These are phyloP conservation scores for Scytalidium sp. DNA, from an alignment of 2,329 filamentous ascomycete species.

Conservation along the genomic window DNA sequence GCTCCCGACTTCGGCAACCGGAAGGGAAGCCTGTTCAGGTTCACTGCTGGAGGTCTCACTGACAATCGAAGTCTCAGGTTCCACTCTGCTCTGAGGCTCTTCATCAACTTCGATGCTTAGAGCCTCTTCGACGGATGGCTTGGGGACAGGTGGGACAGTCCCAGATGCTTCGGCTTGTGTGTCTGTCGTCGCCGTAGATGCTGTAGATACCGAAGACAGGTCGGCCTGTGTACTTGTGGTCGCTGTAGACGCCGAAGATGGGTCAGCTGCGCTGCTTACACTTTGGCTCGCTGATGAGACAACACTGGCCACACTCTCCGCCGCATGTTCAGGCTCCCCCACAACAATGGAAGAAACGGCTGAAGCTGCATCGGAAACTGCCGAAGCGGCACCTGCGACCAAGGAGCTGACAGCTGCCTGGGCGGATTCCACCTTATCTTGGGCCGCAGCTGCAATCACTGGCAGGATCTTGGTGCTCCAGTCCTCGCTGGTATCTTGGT, in stretches of 20 bases:
- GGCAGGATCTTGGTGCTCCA: conserved; percentile 69
- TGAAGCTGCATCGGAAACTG: conserved; percentile 12
- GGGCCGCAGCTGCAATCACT: conserved; percentile 46
- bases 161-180: conserved; percentile 27
- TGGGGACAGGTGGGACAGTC: conserved; percentile 30
- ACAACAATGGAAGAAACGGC: conserved; percentile 17
- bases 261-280: conserved; percentile 18
- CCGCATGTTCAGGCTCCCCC: conserved; percentile 16
- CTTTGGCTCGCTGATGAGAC: conserved; percentile 13
- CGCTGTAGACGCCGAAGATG: conserved; percentile 13
- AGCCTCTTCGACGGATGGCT: conserved; percentile 22
- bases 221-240: conserved; percentile 16
- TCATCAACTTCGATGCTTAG: conserved; percentile 23
- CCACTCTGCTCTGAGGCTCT: conserved; percentile 21
- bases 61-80: conserved; percentile 20
- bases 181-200: conserved; percentile 10
- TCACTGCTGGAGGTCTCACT: conserved; percentile 19
- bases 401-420: conserved; percentile 23
- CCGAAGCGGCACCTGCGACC: conserved; percentile 28
- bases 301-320: conserved; percentile 13
- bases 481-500: conserved; percentile 71
- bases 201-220: conserved; percentile 15
- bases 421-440: conserved; percentile 24
- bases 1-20: conserved; percentile 19
- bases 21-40: conserved; percentile 19